phyloP scores from a whole-genome alignment of 106 monocot genomes.

The Platanthera guangdongensis region DNA sequence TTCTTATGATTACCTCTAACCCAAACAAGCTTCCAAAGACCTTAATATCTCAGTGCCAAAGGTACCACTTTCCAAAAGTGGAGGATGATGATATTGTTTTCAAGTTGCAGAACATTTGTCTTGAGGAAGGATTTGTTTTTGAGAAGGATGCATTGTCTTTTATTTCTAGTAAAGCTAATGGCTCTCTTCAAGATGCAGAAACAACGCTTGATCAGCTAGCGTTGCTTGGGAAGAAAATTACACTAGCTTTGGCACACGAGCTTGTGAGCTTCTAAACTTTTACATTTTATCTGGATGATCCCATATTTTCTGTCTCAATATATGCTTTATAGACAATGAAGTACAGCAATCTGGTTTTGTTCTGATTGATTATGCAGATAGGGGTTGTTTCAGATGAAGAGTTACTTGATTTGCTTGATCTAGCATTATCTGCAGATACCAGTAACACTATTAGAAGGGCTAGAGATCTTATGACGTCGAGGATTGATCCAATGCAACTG shows the following conservation, averaged over 20 bases:
- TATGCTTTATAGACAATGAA: neutral
- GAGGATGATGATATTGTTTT: slow-evolving; percentile 50
- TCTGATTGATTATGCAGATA: slow-evolving; percentile 40
- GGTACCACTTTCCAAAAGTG: slow-evolving; percentile 76
- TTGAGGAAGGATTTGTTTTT: slow-evolving; percentile 63
- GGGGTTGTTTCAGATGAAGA: slow-evolving; percentile 93
- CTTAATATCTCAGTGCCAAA: slow-evolving; percentile 62
- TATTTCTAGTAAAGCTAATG: slow-evolving; percentile 69
- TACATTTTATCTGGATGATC: neutral
- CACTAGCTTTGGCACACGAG: slow-evolving; percentile 71
- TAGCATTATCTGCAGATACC: slow-evolving; percentile 86
- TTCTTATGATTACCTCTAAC: slow-evolving; percentile 82
- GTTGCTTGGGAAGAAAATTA: slow-evolving; percentile 86
- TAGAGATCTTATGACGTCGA: slow-evolving; percentile 83
- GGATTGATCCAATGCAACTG: slow-evolving; percentile 90
- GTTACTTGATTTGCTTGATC: slow-evolving; percentile 67
- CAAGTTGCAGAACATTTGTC: slow-evolving; percentile 72
- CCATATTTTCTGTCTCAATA: neutral
- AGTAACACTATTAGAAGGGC: slow-evolving; percentile 79
- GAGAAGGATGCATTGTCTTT: slow-evolving; percentile 66
- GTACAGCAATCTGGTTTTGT: neutral
- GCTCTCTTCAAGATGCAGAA: slow-evolving; percentile 90
- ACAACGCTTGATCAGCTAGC: slow-evolving; percentile 84
- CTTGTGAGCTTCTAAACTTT: slow-evolving; percentile 44
- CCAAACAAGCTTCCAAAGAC: slow-evolving; percentile 52